These are phyloP conservation scores for Pilaira anomala DNA, from an alignment of 192 early-diverging fungal genomes.

Conservation along the genomic window DNA sequence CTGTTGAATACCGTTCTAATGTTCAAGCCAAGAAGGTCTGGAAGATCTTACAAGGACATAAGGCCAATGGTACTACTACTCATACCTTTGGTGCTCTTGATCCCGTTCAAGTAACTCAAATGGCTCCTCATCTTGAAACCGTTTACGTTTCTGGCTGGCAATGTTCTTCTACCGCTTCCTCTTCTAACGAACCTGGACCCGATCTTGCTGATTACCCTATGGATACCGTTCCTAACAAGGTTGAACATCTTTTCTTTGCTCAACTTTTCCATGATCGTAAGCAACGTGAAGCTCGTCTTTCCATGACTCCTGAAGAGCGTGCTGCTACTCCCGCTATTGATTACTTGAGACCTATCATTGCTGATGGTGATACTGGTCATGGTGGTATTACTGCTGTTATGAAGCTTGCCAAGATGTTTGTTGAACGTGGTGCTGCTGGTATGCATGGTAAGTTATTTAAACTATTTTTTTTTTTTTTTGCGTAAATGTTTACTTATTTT, in stretches of 20 bases:
- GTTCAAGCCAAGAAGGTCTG: constrained; percentile 93
- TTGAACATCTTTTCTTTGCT: constrained; percentile 97
- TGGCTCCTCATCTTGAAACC: constrained; percentile 96
- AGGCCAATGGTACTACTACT: constrained; percentile 75
- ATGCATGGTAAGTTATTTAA: constrained; percentile 60
- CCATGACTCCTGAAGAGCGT: constrained; percentile 64
- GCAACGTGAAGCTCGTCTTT: constrained; percentile 89
- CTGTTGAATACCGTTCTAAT: constrained; percentile 77
- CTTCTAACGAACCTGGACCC: constrained; percentile 94
- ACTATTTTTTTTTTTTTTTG: constrained; percentile 2
- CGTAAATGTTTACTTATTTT: neutral
- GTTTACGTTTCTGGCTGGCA: constrained; percentile 99
- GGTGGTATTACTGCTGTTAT: constrained; percentile 98
- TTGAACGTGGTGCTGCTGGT: constrained; percentile 94
- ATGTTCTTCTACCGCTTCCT: constrained; percentile 92
- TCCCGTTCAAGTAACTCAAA: constrained; percentile 92
- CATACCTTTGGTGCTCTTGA: constrained; percentile 96
- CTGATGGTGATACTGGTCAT: constrained; percentile 98
- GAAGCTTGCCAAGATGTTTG: constrained; percentile 98
- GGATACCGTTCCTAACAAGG: constrained; percentile 98
- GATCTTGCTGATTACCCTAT: constrained; percentile 99
- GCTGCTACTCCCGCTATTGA: constrained; percentile 71
- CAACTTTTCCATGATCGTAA: constrained; percentile 98
- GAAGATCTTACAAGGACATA: constrained; percentile 76
- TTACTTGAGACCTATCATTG: constrained; percentile 94